Evolutionary conservation across 495 filamentous ascomycete genomes (phyloP), one percentile per base, ranked within the genome.

Genomic region (Xylaria acuta): DNA sequence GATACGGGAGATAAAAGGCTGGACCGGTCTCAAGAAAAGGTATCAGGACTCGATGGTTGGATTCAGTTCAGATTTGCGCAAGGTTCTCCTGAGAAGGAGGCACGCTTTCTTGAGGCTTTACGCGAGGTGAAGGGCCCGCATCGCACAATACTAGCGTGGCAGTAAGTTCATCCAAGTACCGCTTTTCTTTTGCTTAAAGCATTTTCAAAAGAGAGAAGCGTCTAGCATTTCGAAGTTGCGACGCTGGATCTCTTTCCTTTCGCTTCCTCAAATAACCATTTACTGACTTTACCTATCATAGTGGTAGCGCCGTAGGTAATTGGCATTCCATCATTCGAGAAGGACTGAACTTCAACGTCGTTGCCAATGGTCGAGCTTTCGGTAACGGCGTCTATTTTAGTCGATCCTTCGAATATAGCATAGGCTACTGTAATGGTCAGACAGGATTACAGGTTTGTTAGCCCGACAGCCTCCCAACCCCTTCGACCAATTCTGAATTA

Each of bases 311-410:
- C 0, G 70, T 97, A 2, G 49, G 72, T 0, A 97, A 97, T 76
- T 98, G 95, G 95, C 95, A 97, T 79, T 92, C 88, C 73, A 98
- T 98, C 71, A 86, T 98, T 67, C 88, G 95, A 54, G 87, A 91
- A 70, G 94, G 95, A 1, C 81, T 98, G 7, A 86, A 97, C 76
- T 97, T 90, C 82, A 87, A 89, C 9, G 73, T 87, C 1, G 79
- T 82, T 0, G 56, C 69, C 0, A 80, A 93, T 76, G 95, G 95
- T 14, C 88, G 95, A 67, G 83, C 91, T 5, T 93, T 73, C 76
- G 95, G 95, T 0, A 49, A 97, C 77, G 95, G 95, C 2, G 91
- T 95, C 11, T 98, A 98, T 76, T 90, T 95, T 75, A 88, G 93
- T 12, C 82, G 82, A 8, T 73, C 90, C 7, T 88, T 87, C 70